phyloP scores from a whole-genome alignment of 2,329 filamentous ascomycete genomes.

The Acrocalymma vagum region DNA sequence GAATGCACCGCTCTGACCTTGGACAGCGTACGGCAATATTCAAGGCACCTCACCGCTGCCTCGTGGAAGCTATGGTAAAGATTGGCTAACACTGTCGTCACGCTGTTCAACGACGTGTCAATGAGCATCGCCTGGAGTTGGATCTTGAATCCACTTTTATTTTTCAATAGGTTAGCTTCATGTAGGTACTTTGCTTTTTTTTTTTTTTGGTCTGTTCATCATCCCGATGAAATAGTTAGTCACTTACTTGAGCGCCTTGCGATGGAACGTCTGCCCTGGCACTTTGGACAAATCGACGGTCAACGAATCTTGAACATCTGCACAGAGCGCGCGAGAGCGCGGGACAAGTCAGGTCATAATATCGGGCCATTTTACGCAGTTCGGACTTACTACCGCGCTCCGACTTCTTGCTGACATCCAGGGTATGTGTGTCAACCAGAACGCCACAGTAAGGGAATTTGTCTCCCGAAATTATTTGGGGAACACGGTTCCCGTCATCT shows the following conservation, averaged over 20 bases:
- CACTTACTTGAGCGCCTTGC: constrained; percentile 76
- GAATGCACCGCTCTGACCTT: constrained; percentile 63
- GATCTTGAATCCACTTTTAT: constrained; percentile 73
- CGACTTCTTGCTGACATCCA: constrained; percentile 77
- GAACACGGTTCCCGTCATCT: constrained; percentile 54
- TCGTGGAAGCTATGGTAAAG: constrained; percentile 78
- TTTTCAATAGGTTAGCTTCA: constrained; percentile 27
- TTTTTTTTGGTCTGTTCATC: constrained; percentile 3
- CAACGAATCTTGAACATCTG: constrained; percentile 72
- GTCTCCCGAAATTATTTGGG: constrained; percentile 48
- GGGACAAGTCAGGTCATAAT: constrained; percentile 7
- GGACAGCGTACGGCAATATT: constrained; percentile 68
- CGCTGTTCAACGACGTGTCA: constrained; percentile 79
- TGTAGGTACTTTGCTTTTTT: constrained; percentile 5
- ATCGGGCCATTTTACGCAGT: constrained; percentile 1
- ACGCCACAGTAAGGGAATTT: constrained; percentile 92
- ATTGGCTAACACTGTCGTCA: constrained; percentile 74
- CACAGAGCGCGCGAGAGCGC: too few species aligned
- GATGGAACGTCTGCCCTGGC: constrained; percentile 80
- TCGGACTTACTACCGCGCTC: constrained; percentile 61
- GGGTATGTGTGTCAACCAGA: constrained; percentile 74
- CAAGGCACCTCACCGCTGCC: constrained; percentile 76
- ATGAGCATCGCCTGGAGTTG: constrained; percentile 86
- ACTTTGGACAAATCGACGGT: constrained; percentile 78
- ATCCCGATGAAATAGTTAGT: constrained; percentile 11